Evolutionary conservation across 139 green algal species (phyloP).

Genomic region (Ettlia oleoabundans): DNA sequence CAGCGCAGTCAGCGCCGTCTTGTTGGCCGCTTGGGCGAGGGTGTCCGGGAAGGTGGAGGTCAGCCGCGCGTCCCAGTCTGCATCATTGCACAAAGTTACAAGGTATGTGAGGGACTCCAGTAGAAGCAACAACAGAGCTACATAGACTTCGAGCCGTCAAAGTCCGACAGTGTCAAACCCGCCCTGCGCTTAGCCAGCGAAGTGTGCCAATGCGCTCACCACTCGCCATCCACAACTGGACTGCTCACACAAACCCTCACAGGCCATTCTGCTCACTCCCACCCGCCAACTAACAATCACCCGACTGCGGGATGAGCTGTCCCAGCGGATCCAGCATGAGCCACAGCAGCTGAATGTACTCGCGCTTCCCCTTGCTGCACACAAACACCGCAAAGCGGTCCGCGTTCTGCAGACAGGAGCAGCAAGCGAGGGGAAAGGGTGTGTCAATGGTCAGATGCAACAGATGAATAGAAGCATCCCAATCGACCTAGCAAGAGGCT

Average conservation of each 20-base stretch:
- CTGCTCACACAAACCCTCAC: no score
- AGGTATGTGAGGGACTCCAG: no score
- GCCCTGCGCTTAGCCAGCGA: no score
- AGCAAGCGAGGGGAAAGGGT: no score
- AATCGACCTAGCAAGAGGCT: not conserved
- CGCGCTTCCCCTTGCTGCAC: conserved; percentile 52
- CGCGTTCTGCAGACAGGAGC: conserved; percentile 10
- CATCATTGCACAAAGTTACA: not conserved
- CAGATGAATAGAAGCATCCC: not conserved
- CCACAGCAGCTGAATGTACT: conserved; percentile 59
- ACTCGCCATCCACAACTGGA: no score
- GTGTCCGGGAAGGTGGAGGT: conserved; percentile 49
- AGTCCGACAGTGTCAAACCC: no score
- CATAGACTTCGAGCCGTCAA: no score
- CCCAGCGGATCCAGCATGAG: conserved; percentile 37
- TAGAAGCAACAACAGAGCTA: no score
- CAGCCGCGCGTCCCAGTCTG: conserved; percentile 38
- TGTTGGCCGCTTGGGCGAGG: conserved; percentile 34
- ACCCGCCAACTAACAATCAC: conserved; percentile 1
- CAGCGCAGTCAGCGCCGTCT: conserved; percentile 46
- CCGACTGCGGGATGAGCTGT: conserved; percentile 21
- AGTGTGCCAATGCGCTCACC: no score
- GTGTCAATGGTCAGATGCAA: not conserved
- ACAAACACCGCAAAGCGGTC: conserved; percentile 41
- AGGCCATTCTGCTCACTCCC: no score